Conservation (phyloP, 1,284 basidiomycete species). For the Calocybe gambosa region DNA sequence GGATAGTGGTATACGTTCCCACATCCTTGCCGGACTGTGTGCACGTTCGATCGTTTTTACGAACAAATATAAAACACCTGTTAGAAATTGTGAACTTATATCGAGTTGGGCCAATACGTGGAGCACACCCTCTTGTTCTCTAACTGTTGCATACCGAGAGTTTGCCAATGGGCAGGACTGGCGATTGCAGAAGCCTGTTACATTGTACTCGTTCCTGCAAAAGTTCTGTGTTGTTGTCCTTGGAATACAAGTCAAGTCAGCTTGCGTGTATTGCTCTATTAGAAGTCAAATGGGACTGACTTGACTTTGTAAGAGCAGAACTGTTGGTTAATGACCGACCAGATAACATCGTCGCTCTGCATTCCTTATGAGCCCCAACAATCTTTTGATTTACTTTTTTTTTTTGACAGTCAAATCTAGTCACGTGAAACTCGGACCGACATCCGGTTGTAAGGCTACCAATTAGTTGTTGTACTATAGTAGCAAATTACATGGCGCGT, state of each 20-base stretch:
- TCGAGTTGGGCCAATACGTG: background rate
- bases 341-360: constrained; percentile 95
- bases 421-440: background rate
- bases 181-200: constrained; percentile 94
- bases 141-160: constrained; percentile 93
- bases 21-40: constrained; percentile 93
- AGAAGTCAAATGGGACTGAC: constrained; percentile 43
- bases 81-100: background rate
- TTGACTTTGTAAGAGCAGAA: constrained; percentile 99
- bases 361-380: constrained; percentile 29
- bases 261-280: constrained; percentile 1
- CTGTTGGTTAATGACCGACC: constrained; percentile 89
- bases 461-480: too few species aligned
- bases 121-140: constrained; percentile 82
- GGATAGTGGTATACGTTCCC: constrained; percentile 92
- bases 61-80: constrained; percentile 91
- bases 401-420: constrained; percentile 4
- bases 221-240: constrained; percentile 95
- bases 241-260: constrained; percentile 10
- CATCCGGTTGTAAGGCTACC: background rate
- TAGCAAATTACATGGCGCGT: too few species aligned
- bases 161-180: constrained; percentile 98
- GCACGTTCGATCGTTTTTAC: constrained; percentile 98
- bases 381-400: constrained; percentile 3
- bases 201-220: constrained; percentile 98